Conservation (phyloP, 768 basidiomycete genomes). For the Tulasnella sp. region DNA sequence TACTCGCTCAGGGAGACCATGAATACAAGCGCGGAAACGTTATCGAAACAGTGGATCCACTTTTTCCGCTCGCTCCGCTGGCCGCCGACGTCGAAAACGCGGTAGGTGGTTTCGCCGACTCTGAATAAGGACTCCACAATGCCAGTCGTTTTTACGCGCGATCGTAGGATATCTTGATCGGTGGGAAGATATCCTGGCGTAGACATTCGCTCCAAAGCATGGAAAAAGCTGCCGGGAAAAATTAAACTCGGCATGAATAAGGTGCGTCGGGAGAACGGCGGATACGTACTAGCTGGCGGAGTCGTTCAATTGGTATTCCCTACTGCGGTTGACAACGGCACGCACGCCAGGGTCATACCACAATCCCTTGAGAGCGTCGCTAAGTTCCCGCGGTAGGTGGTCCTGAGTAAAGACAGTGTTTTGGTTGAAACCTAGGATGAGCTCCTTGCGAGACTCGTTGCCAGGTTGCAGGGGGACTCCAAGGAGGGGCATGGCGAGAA, state of each 20-base stretch:
- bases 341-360: conserved; percentile 74
- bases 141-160: conserved; percentile 38
- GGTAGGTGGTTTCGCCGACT: conserved; percentile 84
- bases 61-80: conserved; percentile 85
- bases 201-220: conserved; percentile 26
- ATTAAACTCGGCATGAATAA: not conserved
- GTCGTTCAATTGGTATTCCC: conserved; percentile 97
- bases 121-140: conserved; percentile 36
- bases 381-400: conserved; percentile 56
- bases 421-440: conserved; percentile 57
- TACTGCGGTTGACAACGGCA: conserved; percentile 68
- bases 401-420: conserved; percentile 68
- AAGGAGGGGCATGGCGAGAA: conserved; percentile 84
- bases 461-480: conserved; percentile 57
- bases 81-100: conserved; percentile 84
- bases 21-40: conserved; percentile 88
- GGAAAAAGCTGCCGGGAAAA: conserved; percentile 1
- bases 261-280: not conserved
- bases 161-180: conserved; percentile 37
- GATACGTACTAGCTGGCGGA: conserved; percentile 62
- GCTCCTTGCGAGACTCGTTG: conserved; percentile 53
- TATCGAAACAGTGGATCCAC: conserved; percentile 95
- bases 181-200: conserved; percentile 30
- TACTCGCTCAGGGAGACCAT: conserved; percentile 90
- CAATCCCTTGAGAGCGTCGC: conserved; percentile 64